A percentile compares a stretch with the other conserved stretches of the same genome.
Conservation (phyloP, 2,329 filamentous ascomycete species). For the Didymella exigua region DNA sequence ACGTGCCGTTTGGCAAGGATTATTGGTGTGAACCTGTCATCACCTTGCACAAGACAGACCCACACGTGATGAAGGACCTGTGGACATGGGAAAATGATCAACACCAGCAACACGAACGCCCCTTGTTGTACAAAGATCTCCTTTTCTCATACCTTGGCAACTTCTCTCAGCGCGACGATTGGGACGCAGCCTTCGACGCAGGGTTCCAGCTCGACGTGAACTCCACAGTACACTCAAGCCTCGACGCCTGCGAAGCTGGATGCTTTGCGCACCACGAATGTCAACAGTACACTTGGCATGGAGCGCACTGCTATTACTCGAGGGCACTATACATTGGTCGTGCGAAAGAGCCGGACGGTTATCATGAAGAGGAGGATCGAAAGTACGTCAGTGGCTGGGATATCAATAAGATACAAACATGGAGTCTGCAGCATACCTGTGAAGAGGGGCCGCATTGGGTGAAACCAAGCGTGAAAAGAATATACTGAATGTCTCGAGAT, state of each 20-base stretch:
- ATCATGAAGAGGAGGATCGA: constrained; percentile 15
- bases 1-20: constrained; percentile 37
- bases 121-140: constrained; percentile 20
- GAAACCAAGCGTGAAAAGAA: constrained; percentile 15
- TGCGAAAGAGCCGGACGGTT: constrained; percentile 23
- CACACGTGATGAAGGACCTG: constrained; percentile 51
- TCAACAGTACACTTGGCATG: constrained; percentile 22
- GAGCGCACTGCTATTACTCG: constrained; percentile 32
- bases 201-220: constrained; percentile 14
- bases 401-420: constrained; percentile 29
- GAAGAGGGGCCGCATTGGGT: constrained; percentile 20
- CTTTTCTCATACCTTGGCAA: constrained; percentile 11
- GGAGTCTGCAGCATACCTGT: constrained; percentile 13
- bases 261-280: constrained; percentile 19
- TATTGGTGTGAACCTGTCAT: constrained; percentile 49
- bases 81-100: constrained; percentile 49
- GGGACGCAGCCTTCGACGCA: constrained; percentile 18
- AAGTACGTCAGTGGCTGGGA: constrained; percentile 39
- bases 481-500: constrained; percentile 2
- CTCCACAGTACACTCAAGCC: constrained; percentile 4
- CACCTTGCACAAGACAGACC: constrained; percentile 37
- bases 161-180: constrained; percentile 8
- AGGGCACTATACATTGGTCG: constrained; percentile 20
- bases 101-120: constrained; percentile 12
- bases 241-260: constrained; percentile 8